phyloP scores from a whole-genome alignment of 139 green algal genomes.

The Tetradesmus lagerheimii region DNA sequence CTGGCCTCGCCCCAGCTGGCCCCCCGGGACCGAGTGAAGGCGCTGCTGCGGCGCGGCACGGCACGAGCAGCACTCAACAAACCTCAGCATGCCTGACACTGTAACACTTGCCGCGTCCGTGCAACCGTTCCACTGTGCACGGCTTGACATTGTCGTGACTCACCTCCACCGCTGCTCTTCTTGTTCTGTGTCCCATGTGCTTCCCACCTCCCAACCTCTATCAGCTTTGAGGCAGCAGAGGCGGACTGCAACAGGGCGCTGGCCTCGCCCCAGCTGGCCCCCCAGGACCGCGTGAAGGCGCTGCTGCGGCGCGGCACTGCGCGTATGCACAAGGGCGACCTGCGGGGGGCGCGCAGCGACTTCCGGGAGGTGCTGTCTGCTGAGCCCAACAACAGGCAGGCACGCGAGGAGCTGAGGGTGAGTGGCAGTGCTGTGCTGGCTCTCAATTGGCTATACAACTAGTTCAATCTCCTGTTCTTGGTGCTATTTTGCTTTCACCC shows the following conservation, averaged over 20 bases:
- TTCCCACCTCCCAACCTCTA: background rate
- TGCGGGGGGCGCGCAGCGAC: slow-evolving; percentile 59
- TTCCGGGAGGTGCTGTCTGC: slow-evolving; percentile 59
- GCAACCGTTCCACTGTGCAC: too few species aligned
- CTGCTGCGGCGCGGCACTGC: slow-evolving; percentile 68
- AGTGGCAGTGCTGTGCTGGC: background rate
- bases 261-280: slow-evolving; percentile 40
- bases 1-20: slow-evolving; percentile 52
- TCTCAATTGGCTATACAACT: too few species aligned
- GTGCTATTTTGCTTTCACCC: too few species aligned
- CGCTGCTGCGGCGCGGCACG: slow-evolving; percentile 66
- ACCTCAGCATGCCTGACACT: too few species aligned
- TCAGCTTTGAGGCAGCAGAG: slow-evolving; percentile 63
- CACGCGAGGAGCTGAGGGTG: slow-evolving; percentile 67
- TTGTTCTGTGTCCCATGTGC: background rate
- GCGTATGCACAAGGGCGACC: slow-evolving; percentile 60
- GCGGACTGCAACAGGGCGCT: slow-evolving; percentile 69
- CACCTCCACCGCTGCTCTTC: too few species aligned
- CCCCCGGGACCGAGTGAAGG: slow-evolving; percentile 63
- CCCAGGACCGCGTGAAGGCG: slow-evolving; percentile 66
- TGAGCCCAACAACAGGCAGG: slow-evolving; percentile 72
- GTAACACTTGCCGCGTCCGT: too few species aligned
- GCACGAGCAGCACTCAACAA: too few species aligned
- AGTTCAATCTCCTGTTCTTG: too few species aligned
- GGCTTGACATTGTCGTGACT: too few species aligned